Percentiles rank a stretch among this genome's conserved stretches.
These are phyloP conservation scores for Sclerospora graminicola DNA, from an alignment of 352 stramenopile genomes.

Conservation along the genomic window DNA sequence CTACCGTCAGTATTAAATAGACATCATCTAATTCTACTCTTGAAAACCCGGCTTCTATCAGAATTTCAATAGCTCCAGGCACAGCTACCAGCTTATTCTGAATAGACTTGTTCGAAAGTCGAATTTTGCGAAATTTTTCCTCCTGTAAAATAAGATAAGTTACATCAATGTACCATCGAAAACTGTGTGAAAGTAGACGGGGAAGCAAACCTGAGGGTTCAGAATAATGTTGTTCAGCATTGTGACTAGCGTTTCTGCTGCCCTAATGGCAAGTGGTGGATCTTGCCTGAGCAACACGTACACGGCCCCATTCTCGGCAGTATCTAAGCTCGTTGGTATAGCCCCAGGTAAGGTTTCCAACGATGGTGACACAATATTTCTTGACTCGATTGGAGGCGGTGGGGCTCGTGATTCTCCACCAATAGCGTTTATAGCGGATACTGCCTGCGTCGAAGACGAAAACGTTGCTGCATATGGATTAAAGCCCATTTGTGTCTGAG, in stretches of 20 bases:
- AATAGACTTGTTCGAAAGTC: constrained; percentile 45
- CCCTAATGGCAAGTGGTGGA: constrained; percentile 31
- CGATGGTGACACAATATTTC: constrained; percentile 1
- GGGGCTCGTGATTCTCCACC: constrained; percentile 2
- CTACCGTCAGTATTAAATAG: constrained; percentile 43
- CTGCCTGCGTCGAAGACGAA: constrained; percentile 47
- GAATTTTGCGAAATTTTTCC: constrained; percentile 62
- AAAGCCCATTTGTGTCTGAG: constrained; percentile 52
- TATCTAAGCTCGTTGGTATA: not conserved
- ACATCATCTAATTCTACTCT: constrained; percentile 31
- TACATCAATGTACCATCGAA: not conserved
- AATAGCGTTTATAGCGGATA: constrained; percentile 46
- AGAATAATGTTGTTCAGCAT: constrained; percentile 58
- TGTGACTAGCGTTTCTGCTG: constrained; percentile 56
- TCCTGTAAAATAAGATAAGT: constrained; percentile 23
- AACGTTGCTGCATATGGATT: constrained; percentile 65
- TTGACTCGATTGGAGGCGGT: not conserved
- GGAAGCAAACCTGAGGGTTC: constrained; percentile 35
- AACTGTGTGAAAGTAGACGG: not conserved
- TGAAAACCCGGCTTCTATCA: constrained; percentile 48
- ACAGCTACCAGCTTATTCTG: constrained; percentile 58
- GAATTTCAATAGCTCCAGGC: constrained; percentile 37
- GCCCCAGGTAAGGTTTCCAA: constrained; percentile 10
- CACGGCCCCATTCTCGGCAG: constrained; percentile 29
- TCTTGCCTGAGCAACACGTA: constrained; percentile 59